These are phyloP conservation scores for Boletus vermiculosoides DNA, from an alignment of 768 basidiomycete species.

Conservation along the genomic window DNA sequence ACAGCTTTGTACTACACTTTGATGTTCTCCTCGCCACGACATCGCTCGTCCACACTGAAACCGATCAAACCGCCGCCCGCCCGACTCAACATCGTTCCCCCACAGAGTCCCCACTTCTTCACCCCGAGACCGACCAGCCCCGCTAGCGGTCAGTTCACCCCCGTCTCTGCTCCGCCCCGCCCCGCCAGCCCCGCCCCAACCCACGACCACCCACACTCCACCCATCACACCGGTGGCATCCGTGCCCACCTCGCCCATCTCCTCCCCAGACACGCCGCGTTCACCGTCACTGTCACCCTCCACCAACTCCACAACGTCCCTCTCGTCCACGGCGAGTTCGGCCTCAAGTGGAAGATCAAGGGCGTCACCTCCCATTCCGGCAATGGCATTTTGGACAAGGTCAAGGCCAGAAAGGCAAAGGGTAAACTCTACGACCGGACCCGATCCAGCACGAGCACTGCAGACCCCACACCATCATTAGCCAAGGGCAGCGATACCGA, in stretches of 20 bases:
- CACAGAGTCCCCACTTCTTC: background rate
- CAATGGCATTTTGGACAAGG: constrained; percentile 42
- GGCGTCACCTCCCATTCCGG: constrained; percentile 43
- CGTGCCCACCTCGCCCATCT: constrained; percentile 61
- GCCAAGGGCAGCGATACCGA: constrained; percentile 26
- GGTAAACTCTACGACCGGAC: background rate
- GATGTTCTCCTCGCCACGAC: constrained; percentile 7
- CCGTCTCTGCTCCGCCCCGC: background rate
- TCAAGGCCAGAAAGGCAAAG: constrained; percentile 31
- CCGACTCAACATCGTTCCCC: background rate
- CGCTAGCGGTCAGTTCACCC: background rate
- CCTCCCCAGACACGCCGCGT: constrained; percentile 63
- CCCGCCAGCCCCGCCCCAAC: constrained; percentile 4
- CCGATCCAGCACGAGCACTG: background rate
- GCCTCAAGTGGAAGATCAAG: constrained; percentile 70
- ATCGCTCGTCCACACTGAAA: constrained; percentile 23
- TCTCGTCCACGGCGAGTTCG: constrained; percentile 68
- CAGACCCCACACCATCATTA: background rate
- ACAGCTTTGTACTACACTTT: background rate
- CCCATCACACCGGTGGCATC: constrained; percentile 25
- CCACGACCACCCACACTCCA: background rate
- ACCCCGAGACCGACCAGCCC: background rate
- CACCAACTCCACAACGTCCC: constrained; percentile 74
- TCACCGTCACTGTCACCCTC: constrained; percentile 57
- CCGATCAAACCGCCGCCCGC: background rate